Evolutionary conservation across 371 early-diverging fungal species (phyloP).

Genomic region (Neoconidiobolus thromboides): DNA sequence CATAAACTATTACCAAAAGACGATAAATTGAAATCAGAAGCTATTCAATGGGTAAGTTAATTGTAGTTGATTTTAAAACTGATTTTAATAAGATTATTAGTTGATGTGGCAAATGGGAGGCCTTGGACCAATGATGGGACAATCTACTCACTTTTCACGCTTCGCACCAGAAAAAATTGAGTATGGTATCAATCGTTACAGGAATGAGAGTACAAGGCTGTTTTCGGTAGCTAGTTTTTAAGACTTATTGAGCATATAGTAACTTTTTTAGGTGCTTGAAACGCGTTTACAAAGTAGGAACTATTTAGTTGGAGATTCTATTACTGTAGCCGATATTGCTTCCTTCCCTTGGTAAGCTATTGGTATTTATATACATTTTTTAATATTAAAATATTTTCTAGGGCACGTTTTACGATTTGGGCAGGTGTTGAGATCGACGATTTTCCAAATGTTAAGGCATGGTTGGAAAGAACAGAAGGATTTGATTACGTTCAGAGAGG

Average conservation of each 20-base stretch:
- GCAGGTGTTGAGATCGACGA: slow-evolving; percentile 1
- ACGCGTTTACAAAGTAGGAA: slow-evolving; percentile 10
- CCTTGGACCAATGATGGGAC: slow-evolving; percentile 12
- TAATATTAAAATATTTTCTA: background rate
- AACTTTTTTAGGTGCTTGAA: slow-evolving; percentile 7
- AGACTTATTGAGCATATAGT: background rate
- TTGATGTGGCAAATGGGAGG: slow-evolving; percentile 24
- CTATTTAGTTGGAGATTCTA: slow-evolving; percentile 15
- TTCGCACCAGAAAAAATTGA: slow-evolving; percentile 24
- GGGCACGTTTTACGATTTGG: background rate
- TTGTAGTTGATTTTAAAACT: background rate
- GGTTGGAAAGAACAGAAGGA: slow-evolving; percentile 6
- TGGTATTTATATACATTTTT: background rate
- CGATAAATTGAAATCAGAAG: slow-evolving; percentile 17
- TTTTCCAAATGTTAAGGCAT: slow-evolving; percentile 7
- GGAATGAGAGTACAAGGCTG: slow-evolving; percentile 18
- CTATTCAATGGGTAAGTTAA: slow-evolving; percentile 15
- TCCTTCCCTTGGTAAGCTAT: background rate
- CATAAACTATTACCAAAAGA: slow-evolving; percentile 19
- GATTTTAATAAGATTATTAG: slow-evolving; percentile 10
- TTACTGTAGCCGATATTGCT: slow-evolving; percentile 3
- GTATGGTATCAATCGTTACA: slow-evolving; percentile 25
- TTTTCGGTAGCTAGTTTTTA: slow-evolving; percentile 11
- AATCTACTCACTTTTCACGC: slow-evolving; percentile 21
- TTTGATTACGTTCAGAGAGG: slow-evolving; percentile 3